A percentile compares a stretch with the other conserved stretches of the same genome.
Conservation (phyloP, 2,329 filamentous ascomycete species). For the Apiospora kogelbergensis region DNA sequence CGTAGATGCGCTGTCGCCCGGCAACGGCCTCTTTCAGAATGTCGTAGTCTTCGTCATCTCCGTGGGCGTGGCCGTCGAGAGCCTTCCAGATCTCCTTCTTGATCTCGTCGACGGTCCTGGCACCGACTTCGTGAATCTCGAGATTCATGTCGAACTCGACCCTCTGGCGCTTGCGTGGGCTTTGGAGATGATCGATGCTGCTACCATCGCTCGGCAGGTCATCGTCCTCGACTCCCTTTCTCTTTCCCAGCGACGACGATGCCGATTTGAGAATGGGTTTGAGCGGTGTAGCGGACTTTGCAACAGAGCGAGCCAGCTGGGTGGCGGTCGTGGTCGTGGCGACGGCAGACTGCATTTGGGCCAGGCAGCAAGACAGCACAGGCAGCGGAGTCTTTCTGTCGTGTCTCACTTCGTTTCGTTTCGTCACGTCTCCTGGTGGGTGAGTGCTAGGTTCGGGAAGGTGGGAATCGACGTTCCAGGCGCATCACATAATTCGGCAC, state of each 20-base stretch:
- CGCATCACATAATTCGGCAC: neutral
- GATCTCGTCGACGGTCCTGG: constrained; percentile 53
- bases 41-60: constrained; percentile 61
- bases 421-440: neutral
- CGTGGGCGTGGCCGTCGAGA: constrained; percentile 55
- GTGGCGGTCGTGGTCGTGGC: constrained; percentile 21
- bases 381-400: neutral
- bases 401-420: neutral
- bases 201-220: constrained; percentile 37
- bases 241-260: constrained; percentile 43
- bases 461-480: neutral
- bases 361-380: neutral
- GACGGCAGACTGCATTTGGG: constrained; percentile 23
- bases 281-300: constrained; percentile 39
- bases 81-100: constrained; percentile 55
- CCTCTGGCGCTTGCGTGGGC: constrained; percentile 53
- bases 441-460: neutral
- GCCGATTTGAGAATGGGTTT: constrained; percentile 54
- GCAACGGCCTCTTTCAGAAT: constrained; percentile 60
- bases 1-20: constrained; percentile 45
- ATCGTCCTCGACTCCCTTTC: constrained; percentile 43
- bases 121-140: constrained; percentile 54
- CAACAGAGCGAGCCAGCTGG: constrained; percentile 24
- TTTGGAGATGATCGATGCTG: constrained; percentile 36
- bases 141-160: constrained; percentile 61